Evolutionary conservation across 2,329 filamentous ascomycete species (phyloP).

Genomic region (Diaporthe vexans): DNA sequence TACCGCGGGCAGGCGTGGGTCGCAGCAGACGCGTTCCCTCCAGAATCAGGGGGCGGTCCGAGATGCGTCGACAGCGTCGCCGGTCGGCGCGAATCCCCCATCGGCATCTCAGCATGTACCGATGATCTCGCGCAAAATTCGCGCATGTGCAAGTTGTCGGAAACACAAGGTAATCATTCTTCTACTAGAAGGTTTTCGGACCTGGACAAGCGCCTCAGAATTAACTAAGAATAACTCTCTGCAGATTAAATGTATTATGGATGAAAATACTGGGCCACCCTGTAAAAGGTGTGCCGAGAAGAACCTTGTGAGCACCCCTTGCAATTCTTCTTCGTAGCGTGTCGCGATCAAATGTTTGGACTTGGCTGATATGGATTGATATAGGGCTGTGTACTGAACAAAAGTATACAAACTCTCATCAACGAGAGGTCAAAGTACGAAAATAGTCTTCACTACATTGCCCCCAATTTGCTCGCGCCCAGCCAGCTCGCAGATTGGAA

Average conservation of each 20-base stretch:
- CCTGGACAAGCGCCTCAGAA: not conserved
- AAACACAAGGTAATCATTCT: slow-evolving; percentile 54
- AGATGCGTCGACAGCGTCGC: not conserved
- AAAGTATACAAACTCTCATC: slow-evolving; percentile 58
- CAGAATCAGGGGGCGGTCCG: not conserved
- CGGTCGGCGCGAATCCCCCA: not conserved
- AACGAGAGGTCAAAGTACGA: slow-evolving; percentile 55
- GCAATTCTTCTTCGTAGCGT: not conserved
- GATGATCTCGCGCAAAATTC: slow-evolving; percentile 55
- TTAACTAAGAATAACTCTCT: not conserved
- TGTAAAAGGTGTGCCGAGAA: slow-evolving; percentile 55
- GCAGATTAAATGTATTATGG: slow-evolving; percentile 59
- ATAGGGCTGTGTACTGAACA: slow-evolving; percentile 53
- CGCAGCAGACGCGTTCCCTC: not conserved
- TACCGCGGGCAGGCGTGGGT: not conserved
- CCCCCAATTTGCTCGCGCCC: not conserved
- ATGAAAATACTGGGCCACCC: slow-evolving; percentile 53
- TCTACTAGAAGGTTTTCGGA: not conserved
- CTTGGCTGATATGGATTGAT: not conserved
- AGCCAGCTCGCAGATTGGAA: not conserved
- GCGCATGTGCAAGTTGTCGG: slow-evolving; percentile 57
- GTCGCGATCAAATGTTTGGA: not conserved
- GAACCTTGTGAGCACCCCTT: slow-evolving; percentile 46
- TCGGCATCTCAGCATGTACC: slow-evolving; percentile 1
- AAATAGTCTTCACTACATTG: not conserved